Conservation (phyloP, 2,329 filamentous ascomycete genomes). For the Curvularia spicifera region DNA sequence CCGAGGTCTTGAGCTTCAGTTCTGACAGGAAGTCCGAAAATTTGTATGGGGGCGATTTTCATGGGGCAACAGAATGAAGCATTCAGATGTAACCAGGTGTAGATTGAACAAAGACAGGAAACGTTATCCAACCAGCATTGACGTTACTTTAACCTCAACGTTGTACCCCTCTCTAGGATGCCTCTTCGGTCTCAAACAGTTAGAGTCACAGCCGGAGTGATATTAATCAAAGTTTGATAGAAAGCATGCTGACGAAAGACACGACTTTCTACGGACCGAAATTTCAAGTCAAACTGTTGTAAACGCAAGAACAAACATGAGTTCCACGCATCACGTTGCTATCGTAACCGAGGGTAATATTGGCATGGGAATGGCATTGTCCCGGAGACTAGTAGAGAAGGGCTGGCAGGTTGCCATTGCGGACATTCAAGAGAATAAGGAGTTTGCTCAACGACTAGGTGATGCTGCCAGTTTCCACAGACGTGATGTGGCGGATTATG, state of each 20-base stretch:
- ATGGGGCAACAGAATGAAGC: neutral
- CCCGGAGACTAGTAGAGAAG: conserved; percentile 25
- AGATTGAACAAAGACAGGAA: neutral
- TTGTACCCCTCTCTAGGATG: neutral
- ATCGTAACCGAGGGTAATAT: conserved; percentile 40
- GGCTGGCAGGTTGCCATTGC: conserved; percentile 41
- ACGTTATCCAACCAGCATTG: neutral
- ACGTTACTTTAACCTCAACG: neutral
- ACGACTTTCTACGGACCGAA: neutral
- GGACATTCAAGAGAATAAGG: conserved; percentile 34
- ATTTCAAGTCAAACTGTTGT: neutral
- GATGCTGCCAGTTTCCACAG: conserved; percentile 29
- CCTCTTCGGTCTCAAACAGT: neutral
- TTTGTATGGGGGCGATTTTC: neutral
- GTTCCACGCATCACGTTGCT: conserved; percentile 18
- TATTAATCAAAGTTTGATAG: neutral
- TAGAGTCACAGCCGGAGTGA: neutral
- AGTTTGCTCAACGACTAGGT: conserved; percentile 35
- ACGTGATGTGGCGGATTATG: conserved; percentile 39
- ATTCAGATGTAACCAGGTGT: neutral
- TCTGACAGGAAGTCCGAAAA: neutral
- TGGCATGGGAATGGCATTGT: conserved; percentile 37
- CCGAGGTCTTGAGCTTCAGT: neutral
- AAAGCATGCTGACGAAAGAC: neutral
- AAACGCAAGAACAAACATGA: neutral